Evolutionary conservation across 192 early-diverging fungal genomes (phyloP).

Genomic region (Tieghemiomyces parasiticus): DNA sequence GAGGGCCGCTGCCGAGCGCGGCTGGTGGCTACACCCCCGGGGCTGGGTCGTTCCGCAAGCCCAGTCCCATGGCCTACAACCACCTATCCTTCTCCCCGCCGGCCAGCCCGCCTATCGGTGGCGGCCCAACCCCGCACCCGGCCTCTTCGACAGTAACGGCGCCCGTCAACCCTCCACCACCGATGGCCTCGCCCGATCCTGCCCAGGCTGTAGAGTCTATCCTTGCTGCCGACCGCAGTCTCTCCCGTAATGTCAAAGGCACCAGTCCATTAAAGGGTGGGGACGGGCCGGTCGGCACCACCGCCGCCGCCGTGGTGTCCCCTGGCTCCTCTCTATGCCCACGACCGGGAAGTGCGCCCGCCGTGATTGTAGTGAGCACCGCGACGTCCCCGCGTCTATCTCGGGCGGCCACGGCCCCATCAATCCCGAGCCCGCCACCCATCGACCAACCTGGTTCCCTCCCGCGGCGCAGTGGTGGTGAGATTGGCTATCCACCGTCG

Average conservation of each 20-base stretch:
- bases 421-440: not conserved
- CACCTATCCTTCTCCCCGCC: constrained; percentile 8
- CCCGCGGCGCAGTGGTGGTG: not conserved
- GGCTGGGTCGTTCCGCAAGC: too few relatives aligned
- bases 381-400: not conserved
- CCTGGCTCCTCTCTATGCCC: too few relatives aligned
- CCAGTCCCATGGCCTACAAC: not conserved
- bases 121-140: not conserved
- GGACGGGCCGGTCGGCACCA: too few relatives aligned
- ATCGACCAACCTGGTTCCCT: not conserved
- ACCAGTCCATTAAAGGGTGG: too few relatives aligned
- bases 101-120: not conserved
- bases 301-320: too few relatives aligned
- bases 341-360: too few relatives aligned
- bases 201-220: too few relatives aligned
- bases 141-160: not conserved
- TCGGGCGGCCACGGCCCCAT: not conserved
- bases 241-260: too few relatives aligned
- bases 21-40: too few relatives aligned
- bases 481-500: constrained; percentile 13
- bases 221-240: too few relatives aligned
- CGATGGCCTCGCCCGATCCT: not conserved
- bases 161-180: not conserved
- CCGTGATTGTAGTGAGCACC: not conserved
- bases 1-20: not conserved